A percentile compares a stretch with the other conserved stretches of the same genome.
Evolutionary conservation across 345 rosid genomes (phyloP).

Genomic region (Cardamine chenopodiifolia): DNA sequence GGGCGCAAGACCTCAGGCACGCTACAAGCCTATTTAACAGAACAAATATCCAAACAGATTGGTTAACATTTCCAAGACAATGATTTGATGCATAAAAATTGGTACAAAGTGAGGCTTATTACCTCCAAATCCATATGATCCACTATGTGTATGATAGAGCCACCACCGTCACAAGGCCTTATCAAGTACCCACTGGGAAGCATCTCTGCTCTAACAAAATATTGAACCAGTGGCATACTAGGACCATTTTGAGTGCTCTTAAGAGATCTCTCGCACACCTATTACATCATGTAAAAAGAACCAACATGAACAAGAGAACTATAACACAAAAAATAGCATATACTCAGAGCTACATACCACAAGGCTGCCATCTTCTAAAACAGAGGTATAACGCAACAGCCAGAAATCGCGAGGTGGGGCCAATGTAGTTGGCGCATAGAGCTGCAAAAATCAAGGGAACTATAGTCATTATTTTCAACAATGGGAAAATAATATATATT

Average conservation of each 20-base stretch:
- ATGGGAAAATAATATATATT: not conserved
- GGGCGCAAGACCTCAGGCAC: slow-evolving; percentile 99
- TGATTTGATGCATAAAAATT: slow-evolving; percentile 9
- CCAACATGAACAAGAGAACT: not conserved
- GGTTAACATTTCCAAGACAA: not conserved
- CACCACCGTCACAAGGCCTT: slow-evolving; percentile 99
- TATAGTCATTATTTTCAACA: not conserved
- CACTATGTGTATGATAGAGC: slow-evolving; percentile 92
- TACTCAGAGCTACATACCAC: slow-evolving; percentile 60
- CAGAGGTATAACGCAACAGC: slow-evolving; percentile 94
- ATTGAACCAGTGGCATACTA: slow-evolving; percentile 92
- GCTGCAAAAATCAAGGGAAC: slow-evolving; percentile 46
- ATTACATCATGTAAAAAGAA: not conserved
- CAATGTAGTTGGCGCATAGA: slow-evolving; percentile 96
- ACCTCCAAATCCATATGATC: slow-evolving; percentile 99
- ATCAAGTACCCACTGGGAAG: slow-evolving; percentile 96
- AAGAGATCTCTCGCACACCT: slow-evolving; percentile 97
- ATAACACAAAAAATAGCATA: not conserved
- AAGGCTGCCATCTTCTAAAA: slow-evolving; percentile 98
- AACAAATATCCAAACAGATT: slow-evolving; percentile 31
- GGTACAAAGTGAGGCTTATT: not conserved
- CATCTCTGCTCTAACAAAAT: slow-evolving; percentile 99
- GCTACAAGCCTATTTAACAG: slow-evolving; percentile 77
- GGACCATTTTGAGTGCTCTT: slow-evolving; percentile 96
- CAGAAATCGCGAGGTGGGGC: slow-evolving; percentile 99